Conservation (phyloP, 169 alveolate species). For the Neospora caninum region DNA sequence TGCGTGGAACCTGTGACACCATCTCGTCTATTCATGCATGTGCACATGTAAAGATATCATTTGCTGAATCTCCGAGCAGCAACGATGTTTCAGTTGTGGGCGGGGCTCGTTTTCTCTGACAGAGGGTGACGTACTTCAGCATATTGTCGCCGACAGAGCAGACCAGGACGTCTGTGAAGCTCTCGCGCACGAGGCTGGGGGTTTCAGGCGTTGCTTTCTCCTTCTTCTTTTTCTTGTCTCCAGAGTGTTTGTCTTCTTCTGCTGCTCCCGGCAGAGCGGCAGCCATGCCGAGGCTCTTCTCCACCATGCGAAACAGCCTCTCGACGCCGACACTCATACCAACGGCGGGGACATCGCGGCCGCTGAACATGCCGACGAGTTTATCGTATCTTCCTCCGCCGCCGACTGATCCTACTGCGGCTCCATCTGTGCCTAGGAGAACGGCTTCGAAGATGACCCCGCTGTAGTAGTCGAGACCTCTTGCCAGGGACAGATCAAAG, state of each 20-base stretch:
- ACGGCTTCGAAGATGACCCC: slow-evolving; percentile 97
- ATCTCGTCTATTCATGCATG: too few relatives aligned
- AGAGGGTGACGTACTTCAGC: slow-evolving; percentile 58
- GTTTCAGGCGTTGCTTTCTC: background rate
- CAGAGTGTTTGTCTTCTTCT: background rate
- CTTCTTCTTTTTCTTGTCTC: slow-evolving; percentile 27
- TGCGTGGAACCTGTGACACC: too few relatives aligned
- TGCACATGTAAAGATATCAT: too few relatives aligned
- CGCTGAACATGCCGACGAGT: slow-evolving; percentile 91
- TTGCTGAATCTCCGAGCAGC: background rate
- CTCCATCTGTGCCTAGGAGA: slow-evolving; percentile 65
- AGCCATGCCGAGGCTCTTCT: slow-evolving; percentile 39
- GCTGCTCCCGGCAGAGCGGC: background rate
- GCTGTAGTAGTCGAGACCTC: slow-evolving; percentile 98
- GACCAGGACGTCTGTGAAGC: slow-evolving; percentile 69
- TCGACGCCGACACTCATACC: slow-evolving; percentile 97
- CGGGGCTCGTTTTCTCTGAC: background rate
- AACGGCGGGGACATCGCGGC: slow-evolving; percentile 92
- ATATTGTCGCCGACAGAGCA: slow-evolving; percentile 78
- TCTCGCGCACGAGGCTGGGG: slow-evolving; percentile 40
- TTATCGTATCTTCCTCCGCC: slow-evolving; percentile 98
- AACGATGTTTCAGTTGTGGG: background rate
- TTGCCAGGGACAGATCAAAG: slow-evolving; percentile 93
- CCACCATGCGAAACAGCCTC: slow-evolving; percentile 83
- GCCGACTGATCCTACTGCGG: slow-evolving; percentile 85